Conservation (phyloP, 169 alveolate species). For the Cyclospora cayetanensis region DNA sequence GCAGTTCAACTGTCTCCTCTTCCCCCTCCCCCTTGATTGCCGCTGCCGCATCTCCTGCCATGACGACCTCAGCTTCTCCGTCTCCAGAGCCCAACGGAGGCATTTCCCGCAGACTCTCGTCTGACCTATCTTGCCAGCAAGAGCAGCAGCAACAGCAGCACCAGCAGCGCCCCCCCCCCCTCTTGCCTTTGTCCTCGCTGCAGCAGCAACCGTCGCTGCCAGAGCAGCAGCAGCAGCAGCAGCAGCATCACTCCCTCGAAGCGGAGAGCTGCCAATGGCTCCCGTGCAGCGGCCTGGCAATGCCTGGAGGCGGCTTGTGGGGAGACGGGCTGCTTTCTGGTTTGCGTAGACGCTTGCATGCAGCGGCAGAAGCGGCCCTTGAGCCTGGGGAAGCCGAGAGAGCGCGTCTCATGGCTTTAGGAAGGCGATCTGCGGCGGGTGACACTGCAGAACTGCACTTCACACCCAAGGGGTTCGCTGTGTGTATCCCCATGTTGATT, state of each 20-base stretch:
- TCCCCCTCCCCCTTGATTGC: neutral
- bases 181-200: too few species aligned
- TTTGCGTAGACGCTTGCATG: neutral
- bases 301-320: neutral
- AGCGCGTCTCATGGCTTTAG: neutral
- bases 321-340: neutral
- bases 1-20: neutral
- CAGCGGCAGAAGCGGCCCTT: constrained; percentile 45
- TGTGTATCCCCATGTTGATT: neutral
- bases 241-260: neutral
- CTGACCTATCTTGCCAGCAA: neutral
- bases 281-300: neutral
- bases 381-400: constrained; percentile 49
- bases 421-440: constrained; percentile 34
- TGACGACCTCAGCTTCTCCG: neutral
- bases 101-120: neutral
- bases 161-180: constrained; percentile 7
- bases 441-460: constrained; percentile 31
- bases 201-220: neutral
- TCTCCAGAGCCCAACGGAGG: neutral
- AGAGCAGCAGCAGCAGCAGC: constrained; percentile 36
- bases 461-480: constrained; percentile 43
- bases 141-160: constrained; percentile 7
- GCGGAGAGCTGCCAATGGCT: neutral
- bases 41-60: neutral